These are phyloP conservation scores for Achaetomiella virescens DNA, from an alignment of 495 filamentous ascomycete species.

Conservation along the genomic window DNA sequence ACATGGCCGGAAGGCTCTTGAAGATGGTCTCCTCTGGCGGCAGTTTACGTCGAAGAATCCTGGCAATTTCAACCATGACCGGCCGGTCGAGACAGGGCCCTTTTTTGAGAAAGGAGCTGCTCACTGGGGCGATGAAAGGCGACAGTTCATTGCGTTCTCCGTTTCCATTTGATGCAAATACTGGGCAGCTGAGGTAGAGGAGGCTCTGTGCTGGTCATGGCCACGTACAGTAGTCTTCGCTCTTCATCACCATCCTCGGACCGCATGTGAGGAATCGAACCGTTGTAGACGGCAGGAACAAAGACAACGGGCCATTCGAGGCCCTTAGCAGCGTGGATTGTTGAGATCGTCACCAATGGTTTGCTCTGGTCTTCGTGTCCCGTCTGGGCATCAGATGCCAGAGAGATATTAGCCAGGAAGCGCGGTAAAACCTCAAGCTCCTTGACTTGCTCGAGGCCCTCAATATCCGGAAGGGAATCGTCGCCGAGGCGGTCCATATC, in stretches of 20 bases:
- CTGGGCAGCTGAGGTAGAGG: constrained; percentile 83
- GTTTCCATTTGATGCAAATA: constrained; percentile 29
- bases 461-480: constrained; percentile 67
- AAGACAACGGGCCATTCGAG: constrained; percentile 98
- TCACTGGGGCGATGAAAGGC: constrained; percentile 33
- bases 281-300: constrained; percentile 83
- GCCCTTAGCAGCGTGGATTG: constrained; percentile 95
- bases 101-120: constrained; percentile 33
- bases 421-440: constrained; percentile 64
- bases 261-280: constrained; percentile 89
- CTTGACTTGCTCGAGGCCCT: constrained; percentile 65
- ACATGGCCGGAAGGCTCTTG: constrained; percentile 36
- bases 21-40: constrained; percentile 37
- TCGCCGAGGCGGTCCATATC: constrained; percentile 46
- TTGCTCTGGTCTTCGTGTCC: constrained; percentile 51
- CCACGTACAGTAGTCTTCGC: constrained; percentile 85
- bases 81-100: constrained; percentile 41
- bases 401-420: constrained; percentile 83
- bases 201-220: constrained; percentile 92
- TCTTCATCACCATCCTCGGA: constrained; percentile 90
- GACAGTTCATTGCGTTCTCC: constrained; percentile 35
- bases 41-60: constrained; percentile 35
- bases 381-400: constrained; percentile 69
- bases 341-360: constrained; percentile 82
- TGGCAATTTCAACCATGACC: constrained; percentile 35